These are phyloP conservation scores for Tanacetum coccineum DNA, from an alignment of 129 eudicot genomes.

Conservation along the genomic window DNA sequence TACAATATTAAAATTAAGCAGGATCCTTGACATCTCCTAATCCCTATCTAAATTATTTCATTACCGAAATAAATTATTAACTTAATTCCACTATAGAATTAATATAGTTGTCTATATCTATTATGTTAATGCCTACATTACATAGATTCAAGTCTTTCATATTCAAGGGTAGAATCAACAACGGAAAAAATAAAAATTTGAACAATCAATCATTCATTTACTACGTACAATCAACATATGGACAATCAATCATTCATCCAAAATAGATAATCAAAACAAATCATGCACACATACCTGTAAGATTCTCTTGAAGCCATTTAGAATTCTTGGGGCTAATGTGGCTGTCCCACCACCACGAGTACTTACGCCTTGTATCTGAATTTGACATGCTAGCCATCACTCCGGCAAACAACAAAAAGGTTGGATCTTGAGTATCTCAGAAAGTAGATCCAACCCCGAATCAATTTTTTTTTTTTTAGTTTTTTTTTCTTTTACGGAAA, in stretches of 20 bases:
- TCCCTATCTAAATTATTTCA: no score
- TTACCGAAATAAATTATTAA: no score
- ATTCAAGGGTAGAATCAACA: no score
- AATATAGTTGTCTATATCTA: no score
- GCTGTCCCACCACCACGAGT: conserved; percentile 99
- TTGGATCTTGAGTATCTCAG: conserved; percentile 35
- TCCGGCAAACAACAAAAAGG: conserved; percentile 39
- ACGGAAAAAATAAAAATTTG: background rate
- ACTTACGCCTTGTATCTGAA: conserved; percentile 71
- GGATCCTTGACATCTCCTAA: no score
- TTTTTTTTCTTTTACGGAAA: background rate
- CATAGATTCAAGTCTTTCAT: no score
- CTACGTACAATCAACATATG: background rate
- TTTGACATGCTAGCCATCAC: conserved; percentile 52
- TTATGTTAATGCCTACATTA: no score
- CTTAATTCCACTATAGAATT: no score
- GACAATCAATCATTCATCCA: conserved; percentile 9
- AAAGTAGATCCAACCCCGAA: conserved; percentile 37
- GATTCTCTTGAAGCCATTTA: conserved; percentile 98
- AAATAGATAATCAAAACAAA: conserved; percentile 3
- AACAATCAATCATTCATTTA: background rate
- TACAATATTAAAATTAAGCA: no score
- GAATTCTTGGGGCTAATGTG: conserved; percentile 97
- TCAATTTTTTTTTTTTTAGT: background rate
- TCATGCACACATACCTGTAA: conserved; percentile 57